A percentile compares a stretch with the other conserved stretches of the same genome.
phyloP scores from a whole-genome alignment of 768 basidiomycete genomes.

The Trametes cingulata region DNA sequence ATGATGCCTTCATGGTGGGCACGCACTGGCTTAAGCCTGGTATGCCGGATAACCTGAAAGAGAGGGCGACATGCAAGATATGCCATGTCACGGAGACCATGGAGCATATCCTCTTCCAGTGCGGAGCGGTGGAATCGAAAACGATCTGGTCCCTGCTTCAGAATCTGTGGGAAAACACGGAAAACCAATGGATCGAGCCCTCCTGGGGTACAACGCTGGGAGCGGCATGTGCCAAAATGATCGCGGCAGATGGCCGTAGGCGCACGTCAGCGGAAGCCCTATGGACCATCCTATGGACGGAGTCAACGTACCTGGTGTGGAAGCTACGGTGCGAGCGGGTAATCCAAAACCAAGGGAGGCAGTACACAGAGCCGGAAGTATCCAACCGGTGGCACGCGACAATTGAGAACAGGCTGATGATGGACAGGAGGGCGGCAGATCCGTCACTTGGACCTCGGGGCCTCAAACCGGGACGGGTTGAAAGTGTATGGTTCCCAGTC shows the following conservation, averaged over 20 bases:
- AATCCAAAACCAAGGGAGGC: not conserved
- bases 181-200: not conserved
- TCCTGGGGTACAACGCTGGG: not conserved
- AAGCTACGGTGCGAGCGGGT: constrained; percentile 6
- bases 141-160: not conserved
- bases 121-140: not conserved
- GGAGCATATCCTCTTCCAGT: too few relatives aligned
- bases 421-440: too few relatives aligned
- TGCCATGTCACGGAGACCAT: not conserved
- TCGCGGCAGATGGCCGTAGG: not conserved
- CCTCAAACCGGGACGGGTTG: too few relatives aligned
- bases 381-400: too few relatives aligned
- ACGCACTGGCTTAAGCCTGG: not conserved
- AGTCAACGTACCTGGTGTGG: constrained; percentile 6
- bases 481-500: too few relatives aligned
- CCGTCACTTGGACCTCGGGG: too few relatives aligned
- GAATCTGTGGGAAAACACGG: not conserved
- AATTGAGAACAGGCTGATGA: too few relatives aligned
- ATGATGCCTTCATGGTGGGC: constrained; percentile 2
- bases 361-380: not conserved
- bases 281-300: not conserved
- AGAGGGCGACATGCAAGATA: not conserved
- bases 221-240: not conserved
- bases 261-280: not conserved
- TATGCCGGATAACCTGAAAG: not conserved